Base-by-base conservation (phyloP, 495 filamentous ascomycete genomes). In the Chlorociboria aeruginascens region DNA sequence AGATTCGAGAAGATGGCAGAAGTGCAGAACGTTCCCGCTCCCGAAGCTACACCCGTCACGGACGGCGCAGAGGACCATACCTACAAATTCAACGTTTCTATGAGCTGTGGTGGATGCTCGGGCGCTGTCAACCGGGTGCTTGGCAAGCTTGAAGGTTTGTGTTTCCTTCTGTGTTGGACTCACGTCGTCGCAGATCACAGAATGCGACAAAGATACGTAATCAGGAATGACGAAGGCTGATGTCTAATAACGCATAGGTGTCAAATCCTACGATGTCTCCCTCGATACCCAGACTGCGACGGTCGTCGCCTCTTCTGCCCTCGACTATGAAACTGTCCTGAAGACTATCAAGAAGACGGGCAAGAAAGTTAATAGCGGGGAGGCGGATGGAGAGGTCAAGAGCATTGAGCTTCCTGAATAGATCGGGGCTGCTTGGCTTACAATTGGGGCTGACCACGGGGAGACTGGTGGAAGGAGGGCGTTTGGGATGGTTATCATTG, bases 271-370 rank as follows among this genome's bases (percentile, higher is more conserved):
- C 76, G 77, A 88, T 28, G 86, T 97, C 52, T 88, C 77, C 43
- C 86, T 95, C 51, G 85, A 92, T 10, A 74, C 71, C 10, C 86
- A 97, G 62, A 85, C 74, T 13, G 92, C 87, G 36, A 72, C 71
- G 37, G 73, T 96, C 40, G 68, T 79, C 44, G 76, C 89, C 37
- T 78, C 81, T 25, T 63, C 64, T 0, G 61, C 64, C 10, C 68
- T 95, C 34, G 64, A 72, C 34, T 95, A 89, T 65, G 77, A 86
- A 44, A 85, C 78, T 20, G 86, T 98, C 38, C 75, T 95, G 43
- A 74, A 77, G 59, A 89, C 79, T 48, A 96, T 98, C 61, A 80
- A 81, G 76, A 97, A 96, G 77, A 96, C 92, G 2, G 89, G 89
- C 30, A 98, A 97, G 78, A 79, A 77, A 58, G 79, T 98, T 53